Conservation (phyloP, 306 rosid genomes). For the Lupinus albus region DNA sequence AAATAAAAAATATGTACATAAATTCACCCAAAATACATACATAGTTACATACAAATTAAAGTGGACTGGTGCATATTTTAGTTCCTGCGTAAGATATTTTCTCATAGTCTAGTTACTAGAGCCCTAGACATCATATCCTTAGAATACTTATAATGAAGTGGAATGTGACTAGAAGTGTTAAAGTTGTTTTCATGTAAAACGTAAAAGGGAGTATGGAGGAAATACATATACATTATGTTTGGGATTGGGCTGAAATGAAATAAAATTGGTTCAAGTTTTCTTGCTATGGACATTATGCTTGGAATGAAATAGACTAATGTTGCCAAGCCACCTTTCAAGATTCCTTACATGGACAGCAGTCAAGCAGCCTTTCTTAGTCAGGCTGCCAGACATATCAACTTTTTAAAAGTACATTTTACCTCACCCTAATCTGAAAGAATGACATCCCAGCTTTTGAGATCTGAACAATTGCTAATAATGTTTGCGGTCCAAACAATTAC, state of each 20-base stretch:
- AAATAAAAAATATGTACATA: not conserved
- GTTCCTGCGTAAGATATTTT: too few species aligned
- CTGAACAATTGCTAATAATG: slow-evolving; percentile 12
- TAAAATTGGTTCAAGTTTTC: not conserved
- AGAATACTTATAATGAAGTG: not conserved
- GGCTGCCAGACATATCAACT: slow-evolving; percentile 14
- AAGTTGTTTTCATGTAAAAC: not conserved
- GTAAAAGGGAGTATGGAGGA: not conserved
- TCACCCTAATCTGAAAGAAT: not conserved
- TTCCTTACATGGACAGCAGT: slow-evolving; percentile 16
- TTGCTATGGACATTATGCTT: slow-evolving; percentile 1
- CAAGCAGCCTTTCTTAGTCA: slow-evolving; percentile 14
- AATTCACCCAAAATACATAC: too few species aligned
- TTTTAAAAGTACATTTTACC: not conserved
- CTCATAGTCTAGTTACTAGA: too few species aligned
- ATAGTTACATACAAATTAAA: not conserved
- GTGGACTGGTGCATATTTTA: not conserved
- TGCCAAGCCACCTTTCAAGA: slow-evolving; percentile 2
- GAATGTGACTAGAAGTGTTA: not conserved
- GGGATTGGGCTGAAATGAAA: not conserved
- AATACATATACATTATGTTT: not conserved
- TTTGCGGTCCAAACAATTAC: slow-evolving; percentile 9
- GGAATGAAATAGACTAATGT: slow-evolving; percentile 3
- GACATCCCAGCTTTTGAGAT: slow-evolving; percentile 24
- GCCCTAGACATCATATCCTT: not conserved